These are phyloP conservation scores for Lactifluus subvellereus DNA, from an alignment of 768 basidiomycete genomes.

Conservation along the genomic window DNA sequence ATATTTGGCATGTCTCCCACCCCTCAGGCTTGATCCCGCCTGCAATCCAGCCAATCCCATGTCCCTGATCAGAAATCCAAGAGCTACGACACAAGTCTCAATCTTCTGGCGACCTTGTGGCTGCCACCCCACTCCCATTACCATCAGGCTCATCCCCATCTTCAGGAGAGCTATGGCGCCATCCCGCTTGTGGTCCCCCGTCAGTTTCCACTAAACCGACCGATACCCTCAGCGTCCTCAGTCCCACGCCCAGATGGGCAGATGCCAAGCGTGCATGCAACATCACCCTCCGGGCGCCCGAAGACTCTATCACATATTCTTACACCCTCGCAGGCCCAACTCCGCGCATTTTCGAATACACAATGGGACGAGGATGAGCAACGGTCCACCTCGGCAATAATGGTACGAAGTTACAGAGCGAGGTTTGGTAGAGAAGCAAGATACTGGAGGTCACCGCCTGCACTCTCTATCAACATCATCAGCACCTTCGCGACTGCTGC, in stretches of 20 bases:
- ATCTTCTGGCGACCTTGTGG: conserved; percentile 48
- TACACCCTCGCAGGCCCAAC: conserved; percentile 43
- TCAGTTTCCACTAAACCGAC: conserved; percentile 30
- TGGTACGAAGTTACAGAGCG: not conserved
- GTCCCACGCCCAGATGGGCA: conserved; percentile 46
- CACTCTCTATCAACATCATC: not conserved
- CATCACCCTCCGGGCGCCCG: conserved; percentile 62
- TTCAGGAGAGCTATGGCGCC: conserved; percentile 25
- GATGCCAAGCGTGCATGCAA: conserved; percentile 38
- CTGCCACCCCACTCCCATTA: conserved; percentile 38
- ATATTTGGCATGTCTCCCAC: conserved; percentile 62
- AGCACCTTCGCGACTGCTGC: not conserved
- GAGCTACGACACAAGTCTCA: conserved; percentile 87
- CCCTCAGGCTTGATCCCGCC: not conserved
- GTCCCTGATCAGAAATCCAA: conserved; percentile 63
- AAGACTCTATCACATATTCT: conserved; percentile 81
- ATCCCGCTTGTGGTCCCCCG: conserved; percentile 24
- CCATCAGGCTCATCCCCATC: conserved; percentile 11
- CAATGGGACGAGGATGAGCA: conserved; percentile 43
- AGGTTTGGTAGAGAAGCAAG: not conserved
- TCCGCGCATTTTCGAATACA: conserved; percentile 44
- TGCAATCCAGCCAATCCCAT: not conserved
- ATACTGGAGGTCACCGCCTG: not conserved
- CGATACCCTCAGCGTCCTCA: conserved; percentile 37
- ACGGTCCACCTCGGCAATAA: not conserved